Evolutionary conservation across 495 filamentous ascomycete genomes (phyloP), one percentile per base, ranked within the genome.

Genomic region (Rhypophila decipiens): DNA sequence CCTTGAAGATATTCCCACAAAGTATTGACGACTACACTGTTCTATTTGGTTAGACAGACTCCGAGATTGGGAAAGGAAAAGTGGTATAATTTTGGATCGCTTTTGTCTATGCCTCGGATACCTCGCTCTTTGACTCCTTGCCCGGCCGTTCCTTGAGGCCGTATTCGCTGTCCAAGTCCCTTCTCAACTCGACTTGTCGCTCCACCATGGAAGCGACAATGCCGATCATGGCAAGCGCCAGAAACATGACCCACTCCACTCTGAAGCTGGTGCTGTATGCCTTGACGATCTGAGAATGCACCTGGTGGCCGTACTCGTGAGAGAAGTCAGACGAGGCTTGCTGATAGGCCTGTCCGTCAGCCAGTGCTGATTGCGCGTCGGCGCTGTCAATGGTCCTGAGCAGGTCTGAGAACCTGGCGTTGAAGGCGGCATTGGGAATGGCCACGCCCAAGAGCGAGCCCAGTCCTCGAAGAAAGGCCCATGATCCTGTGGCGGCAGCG

Each of bases 351-450:
- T 24, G 31, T 5, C 57, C 57, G 10, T 22, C 5, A 4, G 27
- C 42, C 15, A 59, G 40, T 34, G 44, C 21, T 19, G 23, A 5
- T 17, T 12, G 31, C 0, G 44, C 42, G 10, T 2, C 20, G 5
- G 3, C 7, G 36, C 50, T 21, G 5, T 8, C 9, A 1, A 59
- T 41, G 8, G 24, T 18, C 7, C 18, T 11, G 7, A 53, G 20
- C 10, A 41, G 17, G 13, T 24, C 15, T 5, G 49, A 19, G 18
- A 69, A 66, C 13, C 50, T 57, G 39, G 57, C 63, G 59, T 79
- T 79, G 65, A 80, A 80, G 0, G 74, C 65, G 0, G 67, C 61
- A 4, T 65, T 60, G 1, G 76, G 72, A 18, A 79, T 57, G 3
- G 72, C 56, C 1, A 74, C 61, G 0, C 73, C 76, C 66, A 74